Evolutionary conservation across 176 grass and related monocot species (phyloP).

Genomic region (Juncus effusus): DNA sequence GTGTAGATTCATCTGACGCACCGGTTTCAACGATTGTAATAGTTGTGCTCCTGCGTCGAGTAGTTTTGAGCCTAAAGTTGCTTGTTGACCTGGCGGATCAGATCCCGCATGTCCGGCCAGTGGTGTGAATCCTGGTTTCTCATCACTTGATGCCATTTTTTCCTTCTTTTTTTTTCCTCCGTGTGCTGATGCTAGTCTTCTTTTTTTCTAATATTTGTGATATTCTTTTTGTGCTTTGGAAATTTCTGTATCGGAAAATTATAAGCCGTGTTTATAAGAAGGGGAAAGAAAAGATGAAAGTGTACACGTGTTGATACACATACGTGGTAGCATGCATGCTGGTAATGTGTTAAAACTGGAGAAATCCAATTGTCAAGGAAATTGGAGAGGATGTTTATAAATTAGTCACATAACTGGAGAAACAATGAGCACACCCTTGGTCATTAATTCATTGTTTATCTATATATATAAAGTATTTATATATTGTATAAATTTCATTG

Average conservation of each 20-base stretch:
- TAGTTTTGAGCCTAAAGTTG: conserved; percentile 31
- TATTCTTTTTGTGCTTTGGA: not conserved
- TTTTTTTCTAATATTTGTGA: not conserved
- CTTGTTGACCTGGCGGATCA: conserved; percentile 33
- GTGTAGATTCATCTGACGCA: conserved; percentile 83
- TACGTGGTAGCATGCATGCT: conserved; percentile 47
- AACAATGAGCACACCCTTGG: too few relatives aligned
- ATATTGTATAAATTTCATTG: too few relatives aligned
- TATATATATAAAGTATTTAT: too few relatives aligned
- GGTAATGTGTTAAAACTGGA: not conserved
- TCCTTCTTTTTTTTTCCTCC: not conserved
- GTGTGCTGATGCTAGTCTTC: conserved; percentile 1
- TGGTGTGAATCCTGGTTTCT: conserved; percentile 26
- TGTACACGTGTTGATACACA: conserved; percentile 29
- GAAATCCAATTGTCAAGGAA: too few relatives aligned
- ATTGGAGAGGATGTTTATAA: too few relatives aligned
- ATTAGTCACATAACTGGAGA: too few relatives aligned
- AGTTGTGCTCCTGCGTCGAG: conserved; percentile 49
- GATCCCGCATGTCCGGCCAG: not conserved
- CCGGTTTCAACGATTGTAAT: conserved; percentile 57
- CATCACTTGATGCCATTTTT: conserved; percentile 57
- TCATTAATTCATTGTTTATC: too few relatives aligned
- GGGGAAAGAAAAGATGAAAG: not conserved
- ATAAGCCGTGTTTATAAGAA: too few relatives aligned
- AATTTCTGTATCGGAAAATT: not conserved